Base-by-base conservation (phyloP, 192 early-diverging fungal genomes). In the Coemansia sp. region DNA sequence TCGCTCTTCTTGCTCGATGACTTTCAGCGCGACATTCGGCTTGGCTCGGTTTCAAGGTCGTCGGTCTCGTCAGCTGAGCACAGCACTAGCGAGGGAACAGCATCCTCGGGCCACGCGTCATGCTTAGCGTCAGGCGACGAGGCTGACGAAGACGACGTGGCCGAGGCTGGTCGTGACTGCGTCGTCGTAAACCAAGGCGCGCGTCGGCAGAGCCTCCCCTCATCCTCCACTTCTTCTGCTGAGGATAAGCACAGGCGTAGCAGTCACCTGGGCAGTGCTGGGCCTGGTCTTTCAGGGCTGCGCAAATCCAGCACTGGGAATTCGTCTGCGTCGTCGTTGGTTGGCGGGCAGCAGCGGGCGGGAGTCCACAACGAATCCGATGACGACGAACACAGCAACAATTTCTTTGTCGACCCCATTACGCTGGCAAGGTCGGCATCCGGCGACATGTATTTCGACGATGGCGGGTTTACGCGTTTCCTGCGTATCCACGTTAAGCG, bases 381-480 rank as follows among this genome's bases (percentile, higher is more conserved):
- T 44, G 78, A 81, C 40, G 78, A 79, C 63, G 76, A 81, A 50
- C 72, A 74, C 50, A 81, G 60, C 68, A 74, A 75, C 36, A 70
- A 68, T 21, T 81, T 81, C 21, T 81, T 68, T 33, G 65, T 81
- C 18, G 78, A 81, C 26, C 78, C 78, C 1, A 75, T 58, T 37
- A 56, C 61, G 24, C 58, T 73, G 41, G 61, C 77, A 40, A 60
- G 56, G 29, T 41, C 66, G 36, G 12, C 19, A 18, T 62, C 64
- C 52, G 64, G 67, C 56, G 71, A 68, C 33, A 68, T 71, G 73
- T 81, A 72, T 44, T 74, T 81, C 68, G 78, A 75, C 61, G 78
- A 81, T 48, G 78, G 78, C 43, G 78, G 78, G 1, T 81, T 81
- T 26, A 81, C 78, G 22, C 60, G 78, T 14, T 81, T 81, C 55